Conservation (phyloP, 1,284 basidiomycete species). For the Puccinia novopanici region DNA sequence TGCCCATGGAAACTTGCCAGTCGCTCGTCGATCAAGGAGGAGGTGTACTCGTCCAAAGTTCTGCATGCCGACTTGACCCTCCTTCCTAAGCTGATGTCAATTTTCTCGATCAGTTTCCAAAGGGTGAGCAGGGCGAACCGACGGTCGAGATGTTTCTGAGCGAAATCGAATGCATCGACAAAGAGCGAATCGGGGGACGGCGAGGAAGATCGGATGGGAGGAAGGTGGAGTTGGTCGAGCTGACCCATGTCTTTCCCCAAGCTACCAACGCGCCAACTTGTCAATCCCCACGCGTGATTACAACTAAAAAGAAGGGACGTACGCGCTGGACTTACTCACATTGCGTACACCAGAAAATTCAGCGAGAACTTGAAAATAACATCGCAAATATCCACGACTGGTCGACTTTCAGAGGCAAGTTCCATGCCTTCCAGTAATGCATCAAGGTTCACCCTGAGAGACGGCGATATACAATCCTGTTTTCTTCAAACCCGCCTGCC, state of each 20-base stretch:
- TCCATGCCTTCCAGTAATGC: not conserved
- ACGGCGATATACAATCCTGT: slow-evolving; percentile 20
- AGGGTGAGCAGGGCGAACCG: slow-evolving; percentile 2
- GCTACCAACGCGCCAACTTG: not conserved
- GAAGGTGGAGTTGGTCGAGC: not conserved
- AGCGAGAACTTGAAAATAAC: slow-evolving; percentile 24
- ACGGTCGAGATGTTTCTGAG: slow-evolving; percentile 26
- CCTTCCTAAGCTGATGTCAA: not conserved
- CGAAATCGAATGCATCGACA: slow-evolving; percentile 40
- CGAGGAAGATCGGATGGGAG: not conserved
- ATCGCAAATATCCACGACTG: slow-evolving; percentile 12
- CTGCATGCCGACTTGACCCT: slow-evolving; percentile 15
- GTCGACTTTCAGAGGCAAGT: not conserved
- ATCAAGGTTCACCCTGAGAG: slow-evolving; percentile 22
- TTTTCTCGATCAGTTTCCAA: slow-evolving; percentile 31
- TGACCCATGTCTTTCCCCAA: slow-evolving; percentile 32
- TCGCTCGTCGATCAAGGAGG: slow-evolving; percentile 30
- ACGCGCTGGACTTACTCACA: not conserved
- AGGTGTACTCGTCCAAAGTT: slow-evolving; percentile 18
- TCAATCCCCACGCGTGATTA: too few relatives aligned
- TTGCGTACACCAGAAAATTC: slow-evolving; percentile 26
- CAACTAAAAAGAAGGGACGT: too few relatives aligned
- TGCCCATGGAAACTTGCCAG: not conserved
- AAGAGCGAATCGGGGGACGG: not conserved
- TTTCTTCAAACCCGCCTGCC: not conserved